phyloP scores from a whole-genome alignment of 2,329 filamentous ascomycete genomes.

The Calonectria pseudoturangicola region DNA sequence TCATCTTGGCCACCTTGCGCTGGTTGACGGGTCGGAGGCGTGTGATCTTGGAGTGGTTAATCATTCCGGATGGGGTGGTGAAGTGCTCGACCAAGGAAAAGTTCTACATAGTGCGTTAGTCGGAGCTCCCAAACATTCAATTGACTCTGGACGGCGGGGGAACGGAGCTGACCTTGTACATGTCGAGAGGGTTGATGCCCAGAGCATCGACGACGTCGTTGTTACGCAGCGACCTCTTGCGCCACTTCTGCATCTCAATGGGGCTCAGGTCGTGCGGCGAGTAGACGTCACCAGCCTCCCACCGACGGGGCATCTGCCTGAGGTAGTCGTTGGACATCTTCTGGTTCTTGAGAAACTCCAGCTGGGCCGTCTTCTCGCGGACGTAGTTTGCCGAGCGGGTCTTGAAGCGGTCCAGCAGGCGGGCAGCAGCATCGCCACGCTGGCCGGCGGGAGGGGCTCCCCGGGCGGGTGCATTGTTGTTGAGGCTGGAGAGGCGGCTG shows the following conservation, averaged over 20 bases:
- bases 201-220: constrained; percentile 87
- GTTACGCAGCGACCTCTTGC: constrained; percentile 72
- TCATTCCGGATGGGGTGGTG: constrained; percentile 88
- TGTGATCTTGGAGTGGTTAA: constrained; percentile 84
- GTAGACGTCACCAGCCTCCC: constrained; percentile 89
- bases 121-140: background rate
- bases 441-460: constrained; percentile 18
- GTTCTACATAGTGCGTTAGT: constrained; percentile 76
- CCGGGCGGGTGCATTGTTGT: constrained; percentile 37
- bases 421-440: constrained; percentile 55
- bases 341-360: constrained; percentile 62
- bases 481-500: constrained; percentile 50
- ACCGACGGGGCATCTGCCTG: constrained; percentile 81
- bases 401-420: constrained; percentile 56
- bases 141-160: background rate
- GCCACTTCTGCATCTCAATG: constrained; percentile 89
- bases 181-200: constrained; percentile 85
- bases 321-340: constrained; percentile 72
- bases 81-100: constrained; percentile 94
- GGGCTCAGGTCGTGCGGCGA: constrained; percentile 89
- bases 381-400: constrained; percentile 45
- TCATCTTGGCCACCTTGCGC: constrained; percentile 93
- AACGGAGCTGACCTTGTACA: constrained; percentile 84
- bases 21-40: constrained; percentile 93
- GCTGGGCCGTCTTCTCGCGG: constrained; percentile 57